These are phyloP conservation scores for Fusarium sulawesiense DNA, from an alignment of 2,329 filamentous ascomycete genomes.

Conservation along the genomic window DNA sequence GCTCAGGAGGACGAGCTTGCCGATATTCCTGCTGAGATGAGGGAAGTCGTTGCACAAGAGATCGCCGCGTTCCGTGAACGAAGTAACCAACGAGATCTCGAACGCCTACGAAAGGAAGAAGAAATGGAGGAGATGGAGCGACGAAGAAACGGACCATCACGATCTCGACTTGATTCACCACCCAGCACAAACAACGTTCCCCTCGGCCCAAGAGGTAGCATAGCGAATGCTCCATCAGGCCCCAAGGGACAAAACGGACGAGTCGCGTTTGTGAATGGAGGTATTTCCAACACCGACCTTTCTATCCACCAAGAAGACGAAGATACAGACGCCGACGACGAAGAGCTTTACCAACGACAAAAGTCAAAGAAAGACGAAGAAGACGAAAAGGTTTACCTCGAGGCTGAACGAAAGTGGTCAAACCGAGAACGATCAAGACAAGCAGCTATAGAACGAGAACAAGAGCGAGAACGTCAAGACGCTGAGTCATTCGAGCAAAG, in stretches of 20 bases:
- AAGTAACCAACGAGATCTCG: slow-evolving; percentile 87
- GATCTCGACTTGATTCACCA: slow-evolving; percentile 79
- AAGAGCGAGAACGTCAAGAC: slow-evolving; percentile 81
- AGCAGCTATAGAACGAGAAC: slow-evolving; percentile 86
- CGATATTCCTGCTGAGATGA: slow-evolving; percentile 96
- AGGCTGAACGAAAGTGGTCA: slow-evolving; percentile 89
- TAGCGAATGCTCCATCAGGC: slow-evolving; percentile 79
- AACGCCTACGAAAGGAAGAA: slow-evolving; percentile 88
- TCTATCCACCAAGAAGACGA: slow-evolving; percentile 79
- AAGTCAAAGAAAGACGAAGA: slow-evolving; percentile 78
- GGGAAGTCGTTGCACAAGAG: slow-evolving; percentile 92
- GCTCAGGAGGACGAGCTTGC: slow-evolving; percentile 91
- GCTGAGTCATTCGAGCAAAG: slow-evolving; percentile 72
- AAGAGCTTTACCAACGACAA: slow-evolving; percentile 81
- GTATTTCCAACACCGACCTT: slow-evolving; percentile 68
- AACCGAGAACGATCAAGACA: slow-evolving; percentile 88
- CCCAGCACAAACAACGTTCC: slow-evolving; percentile 63
- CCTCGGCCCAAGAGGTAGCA: slow-evolving; percentile 57
- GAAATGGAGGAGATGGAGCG: slow-evolving; percentile 91
- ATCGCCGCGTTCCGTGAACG: slow-evolving; percentile 94
- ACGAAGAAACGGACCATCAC: slow-evolving; percentile 71
- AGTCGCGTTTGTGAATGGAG: slow-evolving; percentile 86
- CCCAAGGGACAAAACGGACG: slow-evolving; percentile 74
- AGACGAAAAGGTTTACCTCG: slow-evolving; percentile 81
- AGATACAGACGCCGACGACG: slow-evolving; percentile 87